phyloP scores from a whole-genome alignment of 306 rosid species.

The Mimosa bimucronata region DNA sequence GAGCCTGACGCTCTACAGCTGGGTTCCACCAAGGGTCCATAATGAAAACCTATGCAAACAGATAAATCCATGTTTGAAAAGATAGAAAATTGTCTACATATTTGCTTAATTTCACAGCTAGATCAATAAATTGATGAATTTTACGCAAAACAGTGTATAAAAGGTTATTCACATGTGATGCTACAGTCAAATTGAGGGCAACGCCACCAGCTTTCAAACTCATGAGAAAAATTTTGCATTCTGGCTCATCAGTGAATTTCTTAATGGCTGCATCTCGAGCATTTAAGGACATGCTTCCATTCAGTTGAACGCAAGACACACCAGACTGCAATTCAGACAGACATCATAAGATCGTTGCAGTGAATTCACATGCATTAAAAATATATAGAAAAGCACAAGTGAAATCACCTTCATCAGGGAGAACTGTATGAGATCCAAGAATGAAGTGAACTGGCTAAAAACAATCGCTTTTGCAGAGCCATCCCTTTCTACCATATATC shows the following conservation, averaged over 20 bases:
- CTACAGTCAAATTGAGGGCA: conserved; percentile 91
- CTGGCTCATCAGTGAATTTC: conserved; percentile 77
- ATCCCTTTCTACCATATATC: conserved; percentile 91
- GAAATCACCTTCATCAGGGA: conserved; percentile 69
- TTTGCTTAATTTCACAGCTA: conserved; percentile 21
- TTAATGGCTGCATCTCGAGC: conserved; percentile 79
- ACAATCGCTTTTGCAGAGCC: conserved; percentile 96
- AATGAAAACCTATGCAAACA: conserved; percentile 71
- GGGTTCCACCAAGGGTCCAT: conserved; percentile 99
- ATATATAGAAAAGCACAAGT: conserved; percentile 12
- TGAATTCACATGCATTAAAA: conserved; percentile 10
- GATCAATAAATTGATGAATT: conserved; percentile 10
- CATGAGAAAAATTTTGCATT: conserved; percentile 91
- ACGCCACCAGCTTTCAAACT: conserved; percentile 98
- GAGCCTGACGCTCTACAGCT: conserved; percentile 93
- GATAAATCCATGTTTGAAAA: conserved; percentile 16
- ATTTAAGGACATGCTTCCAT: conserved; percentile 82
- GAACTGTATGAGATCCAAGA: conserved; percentile 90
- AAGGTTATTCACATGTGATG: conserved; percentile 76
- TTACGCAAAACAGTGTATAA: background rate
- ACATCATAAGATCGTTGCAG: conserved; percentile 33
- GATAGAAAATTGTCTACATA: background rate
- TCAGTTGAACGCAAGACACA: conserved; percentile 75
- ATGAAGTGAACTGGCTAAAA: conserved; percentile 93
- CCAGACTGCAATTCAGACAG: conserved; percentile 69